These are phyloP conservation scores for Proliferodiscus dingleyae DNA, from an alignment of 2,329 filamentous ascomycete genomes.

Conservation along the genomic window DNA sequence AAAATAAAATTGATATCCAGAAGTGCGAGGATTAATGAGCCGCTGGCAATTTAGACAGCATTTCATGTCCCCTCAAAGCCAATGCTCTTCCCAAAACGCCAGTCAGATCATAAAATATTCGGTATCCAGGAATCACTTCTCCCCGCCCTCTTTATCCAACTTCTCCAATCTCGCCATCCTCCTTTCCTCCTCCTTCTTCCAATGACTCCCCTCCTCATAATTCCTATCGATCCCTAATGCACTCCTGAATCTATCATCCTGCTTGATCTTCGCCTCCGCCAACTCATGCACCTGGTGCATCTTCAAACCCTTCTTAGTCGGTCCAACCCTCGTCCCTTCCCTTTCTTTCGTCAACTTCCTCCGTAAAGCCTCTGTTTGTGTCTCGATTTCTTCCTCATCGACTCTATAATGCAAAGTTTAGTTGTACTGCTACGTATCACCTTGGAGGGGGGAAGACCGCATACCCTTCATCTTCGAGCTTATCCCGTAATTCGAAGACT, in stretches of 20 bases:
- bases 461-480: slow-evolving; percentile 85
- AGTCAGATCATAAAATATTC: not conserved
- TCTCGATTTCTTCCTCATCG: slow-evolving; percentile 88
- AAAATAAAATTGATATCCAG: no score
- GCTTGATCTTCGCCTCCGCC: slow-evolving; percentile 91
- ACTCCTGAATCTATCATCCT: slow-evolving; percentile 81
- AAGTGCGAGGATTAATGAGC: no score
- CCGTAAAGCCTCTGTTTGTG: slow-evolving; percentile 61
- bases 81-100: not conserved
- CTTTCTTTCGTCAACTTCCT: slow-evolving; percentile 50
- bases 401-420: no score
- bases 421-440: no score
- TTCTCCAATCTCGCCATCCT: slow-evolving; percentile 41
- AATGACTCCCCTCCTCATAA: slow-evolving; percentile 82
- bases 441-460: slow-evolving; percentile 27
- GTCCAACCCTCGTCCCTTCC: slow-evolving; percentile 33
- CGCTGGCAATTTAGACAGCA: no score
- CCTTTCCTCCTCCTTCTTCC: slow-evolving; percentile 77
- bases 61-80: no score
- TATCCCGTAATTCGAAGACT: slow-evolving; percentile 83
- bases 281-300: slow-evolving; percentile 93
- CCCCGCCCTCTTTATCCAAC: slow-evolving; percentile 20
- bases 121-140: slow-evolving; percentile 6
- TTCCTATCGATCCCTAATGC: slow-evolving; percentile 83
- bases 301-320: slow-evolving; percentile 62